phyloP scores from a whole-genome alignment of 2,329 filamentous ascomycete species.

The Ramularia collo-cygni region DNA sequence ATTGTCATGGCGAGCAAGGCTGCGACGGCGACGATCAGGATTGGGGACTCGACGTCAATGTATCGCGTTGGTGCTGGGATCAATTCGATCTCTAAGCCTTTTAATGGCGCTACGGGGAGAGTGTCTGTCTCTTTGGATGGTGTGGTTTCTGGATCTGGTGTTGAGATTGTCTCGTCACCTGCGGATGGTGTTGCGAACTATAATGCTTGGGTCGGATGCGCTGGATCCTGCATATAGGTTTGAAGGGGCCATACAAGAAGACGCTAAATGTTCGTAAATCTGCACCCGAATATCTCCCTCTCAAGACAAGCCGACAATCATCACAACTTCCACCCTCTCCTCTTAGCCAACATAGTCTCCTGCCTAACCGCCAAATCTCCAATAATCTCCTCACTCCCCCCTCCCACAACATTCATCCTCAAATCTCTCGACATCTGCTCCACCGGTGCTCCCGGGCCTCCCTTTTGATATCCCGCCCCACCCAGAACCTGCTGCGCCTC shows the following conservation, averaged over 20 bases:
- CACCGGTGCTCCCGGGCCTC: constrained; percentile 43
- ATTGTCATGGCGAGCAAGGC: constrained; percentile 30
- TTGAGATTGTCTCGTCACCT: constrained; percentile 29
- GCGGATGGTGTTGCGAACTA: constrained; percentile 18
- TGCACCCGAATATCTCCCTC: too few relatives aligned
- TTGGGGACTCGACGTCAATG: constrained; percentile 29
- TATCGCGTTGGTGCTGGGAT: constrained; percentile 13
- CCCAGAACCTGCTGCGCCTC: constrained; percentile 52
- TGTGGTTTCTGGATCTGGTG: constrained; percentile 27
- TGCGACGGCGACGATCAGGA: constrained; percentile 32
- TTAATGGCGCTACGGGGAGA: constrained; percentile 33
- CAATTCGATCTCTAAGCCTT: constrained; percentile 26
- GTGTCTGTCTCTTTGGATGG: constrained; percentile 33
- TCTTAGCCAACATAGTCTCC: constrained; percentile 30
- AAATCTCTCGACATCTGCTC: constrained; percentile 50
- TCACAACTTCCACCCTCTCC: constrained; percentile 41
- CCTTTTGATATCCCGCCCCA: constrained; percentile 48
- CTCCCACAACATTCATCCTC: constrained; percentile 39
- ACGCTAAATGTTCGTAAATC: too few relatives aligned
- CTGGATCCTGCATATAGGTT: too few relatives aligned
- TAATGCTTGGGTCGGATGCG: constrained; percentile 22
- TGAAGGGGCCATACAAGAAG: too few relatives aligned
- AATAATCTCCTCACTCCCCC: constrained; percentile 31
- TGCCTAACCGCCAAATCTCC: constrained; percentile 29
- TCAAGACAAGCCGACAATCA: too few relatives aligned